A percentile compares a stretch with the other conserved stretches of the same genome.
These are phyloP conservation scores for Pelargonium australe DNA, from an alignment of 441 rosid genomes.

Conservation along the genomic window DNA sequence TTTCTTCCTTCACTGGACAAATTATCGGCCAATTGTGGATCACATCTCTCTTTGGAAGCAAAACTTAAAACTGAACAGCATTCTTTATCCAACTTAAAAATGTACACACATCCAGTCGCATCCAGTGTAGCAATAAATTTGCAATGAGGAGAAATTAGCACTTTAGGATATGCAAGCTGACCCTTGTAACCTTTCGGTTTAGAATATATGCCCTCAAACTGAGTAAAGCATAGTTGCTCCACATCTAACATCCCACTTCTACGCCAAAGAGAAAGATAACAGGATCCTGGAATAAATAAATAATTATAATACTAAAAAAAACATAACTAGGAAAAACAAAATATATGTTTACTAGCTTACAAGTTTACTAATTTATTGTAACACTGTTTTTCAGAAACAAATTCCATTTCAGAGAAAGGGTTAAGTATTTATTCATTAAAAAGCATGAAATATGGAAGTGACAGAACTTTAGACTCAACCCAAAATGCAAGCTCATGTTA, in stretches of 20 bases:
- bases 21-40: conserved; percentile 28
- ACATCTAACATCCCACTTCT: conserved; percentile 39
- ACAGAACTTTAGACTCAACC: background rate
- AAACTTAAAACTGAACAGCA: conserved; percentile 34
- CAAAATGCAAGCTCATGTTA: background rate
- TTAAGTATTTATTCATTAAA: background rate
- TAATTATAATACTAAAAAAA: conserved; percentile 17
- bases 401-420: background rate
- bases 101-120: conserved; percentile 52
- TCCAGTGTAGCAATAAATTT: conserved; percentile 66
- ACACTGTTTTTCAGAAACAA: background rate
- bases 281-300: conserved; percentile 45
- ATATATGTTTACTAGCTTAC: background rate
- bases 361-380: background rate
- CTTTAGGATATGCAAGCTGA: conserved; percentile 61
- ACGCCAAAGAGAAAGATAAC: conserved; percentile 66
- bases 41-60: conserved; percentile 30
- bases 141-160: conserved; percentile 65
- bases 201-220: conserved; percentile 58
- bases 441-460: conserved; percentile 2
- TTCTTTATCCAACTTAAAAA: conserved; percentile 56
- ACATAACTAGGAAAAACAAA: background rate
- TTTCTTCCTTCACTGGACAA: conserved; percentile 26
- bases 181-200: conserved; percentile 34
- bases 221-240: conserved; percentile 48